phyloP scores from a whole-genome alignment of 176 grass and related monocot species.

The Eragrostis curvula region DNA sequence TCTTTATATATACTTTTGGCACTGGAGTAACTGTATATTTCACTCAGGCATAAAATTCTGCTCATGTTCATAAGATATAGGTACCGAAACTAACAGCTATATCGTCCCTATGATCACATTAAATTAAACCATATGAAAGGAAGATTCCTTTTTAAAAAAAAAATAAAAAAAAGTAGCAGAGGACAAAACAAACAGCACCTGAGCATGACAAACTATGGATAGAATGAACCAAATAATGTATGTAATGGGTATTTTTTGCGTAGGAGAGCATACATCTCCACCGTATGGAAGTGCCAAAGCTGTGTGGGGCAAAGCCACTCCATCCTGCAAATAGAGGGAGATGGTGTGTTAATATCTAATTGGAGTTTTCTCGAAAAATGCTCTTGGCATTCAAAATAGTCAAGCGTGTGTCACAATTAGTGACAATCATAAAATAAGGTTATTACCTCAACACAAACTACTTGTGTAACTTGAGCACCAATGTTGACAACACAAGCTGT shows the following conservation, averaged over 20 bases:
- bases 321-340: slow-evolving; percentile 69
- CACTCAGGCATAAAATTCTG: neutral
- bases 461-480: slow-evolving; percentile 93
- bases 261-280: slow-evolving; percentile 72
- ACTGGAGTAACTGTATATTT: neutral
- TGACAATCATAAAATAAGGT: neutral
- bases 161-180: neutral
- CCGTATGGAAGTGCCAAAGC: slow-evolving; percentile 81
- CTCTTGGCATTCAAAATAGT: slow-evolving; percentile 25
- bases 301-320: slow-evolving; percentile 94
- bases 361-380: slow-evolving; percentile 19
- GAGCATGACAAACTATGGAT: neutral
- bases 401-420: neutral
- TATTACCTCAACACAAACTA: slow-evolving; percentile 74
- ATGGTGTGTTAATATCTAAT: slow-evolving; percentile 20
- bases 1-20: neutral
- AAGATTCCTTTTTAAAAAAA: too few relatives aligned
- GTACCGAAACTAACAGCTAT: slow-evolving; percentile 19
- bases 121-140: neutral
- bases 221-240: slow-evolving; percentile 13
- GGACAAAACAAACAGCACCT: neutral
- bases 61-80: slow-evolving; percentile 13
- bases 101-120: neutral
- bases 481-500: slow-evolving; percentile 96
- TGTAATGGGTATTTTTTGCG: slow-evolving; percentile 3